phyloP scores from a whole-genome alignment of 352 stramenopile genomes.

The Globisporangium radiosum region DNA sequence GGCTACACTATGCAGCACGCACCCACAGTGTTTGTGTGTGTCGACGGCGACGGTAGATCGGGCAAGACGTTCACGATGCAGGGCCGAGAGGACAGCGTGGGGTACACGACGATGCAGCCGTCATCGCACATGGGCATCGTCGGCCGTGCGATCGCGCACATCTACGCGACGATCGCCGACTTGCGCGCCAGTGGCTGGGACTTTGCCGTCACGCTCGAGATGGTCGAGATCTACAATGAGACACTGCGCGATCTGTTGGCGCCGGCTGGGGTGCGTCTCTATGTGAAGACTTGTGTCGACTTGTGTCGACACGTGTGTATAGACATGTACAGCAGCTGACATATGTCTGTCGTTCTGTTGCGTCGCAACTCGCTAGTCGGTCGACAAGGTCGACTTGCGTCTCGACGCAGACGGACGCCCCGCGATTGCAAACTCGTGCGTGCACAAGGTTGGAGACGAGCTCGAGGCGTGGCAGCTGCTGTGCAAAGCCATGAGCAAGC shows the following conservation, averaged over 20 bases:
- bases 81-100: conserved; percentile 34
- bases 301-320: not conserved
- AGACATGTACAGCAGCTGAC: too few species aligned
- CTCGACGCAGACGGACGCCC: conserved; percentile 64
- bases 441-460: conserved; percentile 46
- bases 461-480: conserved; percentile 63
- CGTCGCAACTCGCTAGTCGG: conserved; percentile 20
- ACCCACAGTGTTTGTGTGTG: not conserved
- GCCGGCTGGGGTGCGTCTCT: conserved; percentile 30
- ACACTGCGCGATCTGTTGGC: conserved; percentile 91
- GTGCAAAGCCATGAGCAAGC: conserved; percentile 44
- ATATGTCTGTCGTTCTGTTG: too few species aligned
- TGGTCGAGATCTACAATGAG: conserved; percentile 99
- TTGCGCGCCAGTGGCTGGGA: conserved; percentile 61
- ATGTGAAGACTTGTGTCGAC: not conserved
- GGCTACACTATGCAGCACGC: not conserved
- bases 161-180: conserved; percentile 63
- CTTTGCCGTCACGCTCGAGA: conserved; percentile 66
- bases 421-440: conserved; percentile 54
- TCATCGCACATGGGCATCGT: conserved; percentile 76
- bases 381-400: conserved; percentile 66
- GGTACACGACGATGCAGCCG: conserved; percentile 27
- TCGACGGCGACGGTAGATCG: conserved; percentile 28
- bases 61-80: conserved; percentile 89
- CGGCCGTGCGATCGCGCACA: conserved; percentile 66